Percentiles rank a stretch among this genome's conserved stretches.
Evolutionary conservation across 129 eudicot genomes (phyloP).

Genomic region (Cynara cardunculus): DNA sequence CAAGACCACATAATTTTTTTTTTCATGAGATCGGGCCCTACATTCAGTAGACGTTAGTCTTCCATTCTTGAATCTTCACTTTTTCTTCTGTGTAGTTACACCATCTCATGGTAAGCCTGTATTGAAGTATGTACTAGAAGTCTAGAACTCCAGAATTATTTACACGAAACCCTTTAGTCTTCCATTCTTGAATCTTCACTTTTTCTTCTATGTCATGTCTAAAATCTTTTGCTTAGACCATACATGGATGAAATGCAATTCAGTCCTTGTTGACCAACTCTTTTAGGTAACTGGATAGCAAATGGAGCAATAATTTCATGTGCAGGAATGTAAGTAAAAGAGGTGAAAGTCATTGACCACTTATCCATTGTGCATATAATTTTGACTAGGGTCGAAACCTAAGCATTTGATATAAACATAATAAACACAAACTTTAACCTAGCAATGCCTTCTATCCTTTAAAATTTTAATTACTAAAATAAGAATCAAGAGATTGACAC

Average conservation of each 20-base stretch:
- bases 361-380: background rate
- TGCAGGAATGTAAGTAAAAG: background rate
- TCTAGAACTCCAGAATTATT: background rate
- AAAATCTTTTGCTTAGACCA: background rate
- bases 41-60: no score
- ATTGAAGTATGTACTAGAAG: background rate
- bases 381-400: background rate
- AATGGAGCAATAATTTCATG: background rate
- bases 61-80: no score
- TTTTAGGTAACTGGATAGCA: background rate
- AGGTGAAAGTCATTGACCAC: background rate
- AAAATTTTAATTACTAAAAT: background rate
- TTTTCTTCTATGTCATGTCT: background rate
- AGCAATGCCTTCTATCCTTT: background rate
- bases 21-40: no score
- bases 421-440: background rate
- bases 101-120: no score
- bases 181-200: background rate
- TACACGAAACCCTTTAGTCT: background rate
- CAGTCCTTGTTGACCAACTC: background rate
- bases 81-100: no score
- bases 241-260: background rate
- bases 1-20: no score
- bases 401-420: background rate
- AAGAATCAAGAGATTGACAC: constrained; percentile 8